Conservation (phyloP, 306 rosid species). For the Castanea sativa region DNA sequence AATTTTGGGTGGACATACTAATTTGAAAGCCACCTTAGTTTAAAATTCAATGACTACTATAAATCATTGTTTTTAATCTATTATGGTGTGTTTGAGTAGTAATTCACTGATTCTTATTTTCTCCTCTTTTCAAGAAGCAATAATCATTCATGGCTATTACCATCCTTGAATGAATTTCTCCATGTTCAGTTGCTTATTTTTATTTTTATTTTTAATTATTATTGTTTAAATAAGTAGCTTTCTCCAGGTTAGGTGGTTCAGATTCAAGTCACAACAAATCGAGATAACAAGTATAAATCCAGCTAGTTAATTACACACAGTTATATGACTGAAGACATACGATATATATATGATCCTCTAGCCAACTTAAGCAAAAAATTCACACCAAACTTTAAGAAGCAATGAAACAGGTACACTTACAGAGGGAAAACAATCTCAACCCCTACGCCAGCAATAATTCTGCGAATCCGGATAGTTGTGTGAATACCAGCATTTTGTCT, state of each 20-base stretch:
- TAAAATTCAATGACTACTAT: no score
- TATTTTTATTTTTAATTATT: not conserved
- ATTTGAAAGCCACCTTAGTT: not conserved
- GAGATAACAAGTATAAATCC: not conserved
- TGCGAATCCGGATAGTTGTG: slow-evolving; percentile 84
- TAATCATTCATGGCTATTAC: no score
- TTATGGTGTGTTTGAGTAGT: no score
- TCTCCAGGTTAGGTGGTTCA: not conserved
- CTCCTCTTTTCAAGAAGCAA: no score
- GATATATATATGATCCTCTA: not conserved
- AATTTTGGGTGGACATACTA: not conserved
- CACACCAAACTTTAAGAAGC: not conserved
- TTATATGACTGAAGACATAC: not conserved
- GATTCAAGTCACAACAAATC: not conserved
- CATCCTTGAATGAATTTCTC: not conserved
- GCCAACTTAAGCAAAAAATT: not conserved
- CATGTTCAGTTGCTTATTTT: not conserved
- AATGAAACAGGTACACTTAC: slow-evolving; percentile 45
- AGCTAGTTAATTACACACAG: not conserved
- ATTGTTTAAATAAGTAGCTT: not conserved
- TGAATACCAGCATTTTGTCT: slow-evolving; percentile 95
- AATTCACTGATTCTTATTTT: no score
- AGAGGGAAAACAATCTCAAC: slow-evolving; percentile 93
- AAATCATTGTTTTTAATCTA: no score
- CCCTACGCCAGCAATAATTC: slow-evolving; percentile 90